A percentile compares a stretch with the other conserved stretches of the same genome.
Evolutionary conservation across 2,329 filamentous ascomycete species (phyloP).

Genomic region (Alternaria sp.): DNA sequence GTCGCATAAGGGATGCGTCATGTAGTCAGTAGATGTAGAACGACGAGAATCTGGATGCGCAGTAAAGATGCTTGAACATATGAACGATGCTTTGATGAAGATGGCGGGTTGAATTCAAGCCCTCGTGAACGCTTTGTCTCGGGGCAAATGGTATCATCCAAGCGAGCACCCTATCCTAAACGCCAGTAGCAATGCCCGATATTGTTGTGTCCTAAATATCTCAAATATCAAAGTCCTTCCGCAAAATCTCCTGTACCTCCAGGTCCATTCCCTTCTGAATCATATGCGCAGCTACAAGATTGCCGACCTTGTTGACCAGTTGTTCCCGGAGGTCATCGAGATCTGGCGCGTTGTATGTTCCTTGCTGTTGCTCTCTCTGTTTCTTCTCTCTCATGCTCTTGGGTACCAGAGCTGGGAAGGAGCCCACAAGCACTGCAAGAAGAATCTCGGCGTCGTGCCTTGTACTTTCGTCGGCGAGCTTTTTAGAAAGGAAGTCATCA

Average conservation of each 20-base stretch:
- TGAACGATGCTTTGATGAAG: background rate
- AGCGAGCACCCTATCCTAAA: slow-evolving; percentile 1
- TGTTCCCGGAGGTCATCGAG: slow-evolving; percentile 52
- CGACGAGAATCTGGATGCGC: background rate
- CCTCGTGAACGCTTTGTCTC: background rate
- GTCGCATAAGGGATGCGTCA: background rate
- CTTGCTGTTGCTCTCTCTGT: slow-evolving; percentile 42
- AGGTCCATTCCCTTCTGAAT: slow-evolving; percentile 48
- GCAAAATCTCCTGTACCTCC: slow-evolving; percentile 15
- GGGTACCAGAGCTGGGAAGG: slow-evolving; percentile 59
- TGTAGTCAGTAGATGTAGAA: background rate
- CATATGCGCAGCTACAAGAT: slow-evolving; percentile 36
- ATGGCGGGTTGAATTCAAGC: slow-evolving; percentile 2
- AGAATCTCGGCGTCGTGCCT: slow-evolving; percentile 69
- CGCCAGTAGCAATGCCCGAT: slow-evolving; percentile 6
- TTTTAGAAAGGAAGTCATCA: slow-evolving; percentile 67
- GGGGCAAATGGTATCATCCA: slow-evolving; percentile 9
- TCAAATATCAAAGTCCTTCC: slow-evolving; percentile 17
- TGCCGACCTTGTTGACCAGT: slow-evolving; percentile 56
- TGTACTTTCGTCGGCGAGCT: slow-evolving; percentile 59
- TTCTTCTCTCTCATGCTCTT: slow-evolving; percentile 38
- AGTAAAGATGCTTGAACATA: background rate
- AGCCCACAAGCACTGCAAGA: slow-evolving; percentile 64
- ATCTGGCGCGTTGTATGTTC: slow-evolving; percentile 53
- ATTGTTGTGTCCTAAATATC: background rate